Evolutionary conservation across 179 eudicot genomes (phyloP).

Genomic region (Patellifolia procumbens): DNA sequence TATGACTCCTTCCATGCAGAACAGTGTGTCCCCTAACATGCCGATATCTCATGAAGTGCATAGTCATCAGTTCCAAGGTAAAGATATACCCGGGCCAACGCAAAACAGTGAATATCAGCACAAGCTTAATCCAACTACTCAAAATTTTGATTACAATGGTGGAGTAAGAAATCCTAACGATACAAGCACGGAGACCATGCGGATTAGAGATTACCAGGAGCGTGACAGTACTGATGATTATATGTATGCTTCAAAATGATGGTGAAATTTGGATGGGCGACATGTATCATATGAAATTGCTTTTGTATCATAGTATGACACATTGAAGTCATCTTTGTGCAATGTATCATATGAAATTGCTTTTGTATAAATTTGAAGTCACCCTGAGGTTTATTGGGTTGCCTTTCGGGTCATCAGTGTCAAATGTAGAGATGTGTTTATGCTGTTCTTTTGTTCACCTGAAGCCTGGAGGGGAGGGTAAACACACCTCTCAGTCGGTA

Average conservation of each 20-base stretch:
- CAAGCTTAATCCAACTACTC: background rate
- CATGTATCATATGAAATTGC: background rate
- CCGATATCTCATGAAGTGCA: background rate
- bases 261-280: too few species aligned
- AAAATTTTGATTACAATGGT: background rate
- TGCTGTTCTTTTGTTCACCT: background rate
- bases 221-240: slow-evolving; percentile 21
- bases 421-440: slow-evolving; percentile 1
- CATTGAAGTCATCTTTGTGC: background rate
- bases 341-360: background rate
- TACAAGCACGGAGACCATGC: background rate
- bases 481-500: too few species aligned
- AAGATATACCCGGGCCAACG: slow-evolving; percentile 1
- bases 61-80: background rate
- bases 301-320: slow-evolving; percentile 9
- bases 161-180: background rate
- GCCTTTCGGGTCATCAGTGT: background rate
- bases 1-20: background rate
- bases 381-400: background rate
- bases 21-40: background rate
- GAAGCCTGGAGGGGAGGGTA: background rate
- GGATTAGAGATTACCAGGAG: slow-evolving; percentile 17
- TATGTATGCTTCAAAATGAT: slow-evolving; percentile 8
- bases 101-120: slow-evolving; percentile 6
- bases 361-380: slow-evolving; percentile 3